phyloP scores from a whole-genome alignment of 148 eudicot genomes.

The Arbutus unedo region DNA sequence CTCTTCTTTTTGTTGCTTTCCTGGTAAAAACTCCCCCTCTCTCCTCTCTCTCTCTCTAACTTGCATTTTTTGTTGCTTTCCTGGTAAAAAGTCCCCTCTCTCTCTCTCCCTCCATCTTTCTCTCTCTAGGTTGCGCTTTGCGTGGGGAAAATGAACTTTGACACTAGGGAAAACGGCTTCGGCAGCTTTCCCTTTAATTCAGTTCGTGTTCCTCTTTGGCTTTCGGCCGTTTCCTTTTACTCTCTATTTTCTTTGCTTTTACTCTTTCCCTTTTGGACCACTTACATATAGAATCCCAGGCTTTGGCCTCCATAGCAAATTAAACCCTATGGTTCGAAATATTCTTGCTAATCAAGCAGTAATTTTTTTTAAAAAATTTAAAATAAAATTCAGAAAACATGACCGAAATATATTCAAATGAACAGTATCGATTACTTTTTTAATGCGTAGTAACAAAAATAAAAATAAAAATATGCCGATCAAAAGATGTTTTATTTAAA shows the following conservation, averaged over 20 bases:
- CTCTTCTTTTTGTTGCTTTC: not conserved
- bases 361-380: too few relatives aligned
- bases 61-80: not conserved
- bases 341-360: too few relatives aligned
- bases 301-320: too few relatives aligned
- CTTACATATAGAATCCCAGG: too few relatives aligned
- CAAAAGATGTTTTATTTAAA: too few relatives aligned
- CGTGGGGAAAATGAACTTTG: conserved; percentile 24
- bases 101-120: not conserved
- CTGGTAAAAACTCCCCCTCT: not conserved
- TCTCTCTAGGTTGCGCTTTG: conserved; percentile 4
- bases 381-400: too few relatives aligned
- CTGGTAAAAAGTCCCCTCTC: not conserved
- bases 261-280: not conserved
- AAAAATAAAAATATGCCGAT: too few relatives aligned
- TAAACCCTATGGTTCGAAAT: too few relatives aligned
- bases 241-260: conserved; percentile 18
- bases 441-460: too few relatives aligned
- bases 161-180: not conserved
- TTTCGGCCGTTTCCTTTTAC: conserved; percentile 2
- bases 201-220: not conserved
- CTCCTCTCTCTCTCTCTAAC: not conserved
- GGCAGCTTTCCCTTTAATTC: conserved; percentile 8
- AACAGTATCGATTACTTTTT: too few relatives aligned
- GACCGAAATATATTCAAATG: too few relatives aligned